Conservation (phyloP, 2,329 filamentous ascomycete species). For the Cordyceps javanica region DNA sequence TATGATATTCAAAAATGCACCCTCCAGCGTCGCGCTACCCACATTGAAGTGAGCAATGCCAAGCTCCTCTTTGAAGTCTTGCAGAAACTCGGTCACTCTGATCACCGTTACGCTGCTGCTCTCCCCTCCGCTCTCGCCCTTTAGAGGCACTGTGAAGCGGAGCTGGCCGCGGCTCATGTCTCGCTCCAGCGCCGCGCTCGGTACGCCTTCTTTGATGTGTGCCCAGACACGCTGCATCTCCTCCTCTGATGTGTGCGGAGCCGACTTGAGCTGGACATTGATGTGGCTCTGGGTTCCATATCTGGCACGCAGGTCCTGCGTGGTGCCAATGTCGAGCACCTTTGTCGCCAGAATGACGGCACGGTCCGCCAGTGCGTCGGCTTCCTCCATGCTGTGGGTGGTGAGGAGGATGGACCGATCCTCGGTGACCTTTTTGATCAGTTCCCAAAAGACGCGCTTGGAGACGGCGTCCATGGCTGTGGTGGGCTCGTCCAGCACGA, state of each 20-base stretch:
- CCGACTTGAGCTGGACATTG: conserved; percentile 52
- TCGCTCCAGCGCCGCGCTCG: conserved; percentile 48
- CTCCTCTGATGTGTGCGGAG: conserved; percentile 47
- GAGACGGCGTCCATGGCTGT: conserved; percentile 81
- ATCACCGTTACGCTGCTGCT: background rate
- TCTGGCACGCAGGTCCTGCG: conserved; percentile 47
- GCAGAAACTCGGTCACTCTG: conserved; percentile 35
- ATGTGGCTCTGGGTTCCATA: conserved; percentile 59
- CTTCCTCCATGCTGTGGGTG: conserved; percentile 88
- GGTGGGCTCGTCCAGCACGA: conserved; percentile 78
- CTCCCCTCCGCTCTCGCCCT: background rate
- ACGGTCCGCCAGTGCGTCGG: conserved; percentile 71
- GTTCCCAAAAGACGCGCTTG: conserved; percentile 84
- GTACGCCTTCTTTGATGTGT: conserved; percentile 49
- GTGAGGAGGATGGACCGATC: conserved; percentile 74
- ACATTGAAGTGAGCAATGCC: conserved; percentile 62
- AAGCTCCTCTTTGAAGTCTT: conserved; percentile 48
- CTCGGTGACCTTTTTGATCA: conserved; percentile 58
- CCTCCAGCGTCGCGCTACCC: conserved; percentile 60
- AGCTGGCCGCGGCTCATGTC: conserved; percentile 59
- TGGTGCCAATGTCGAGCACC: conserved; percentile 57
- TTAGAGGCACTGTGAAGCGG: conserved; percentile 26
- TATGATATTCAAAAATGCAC: conserved; percentile 64
- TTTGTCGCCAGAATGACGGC: conserved; percentile 35
- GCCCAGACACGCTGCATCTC: conserved; percentile 51